A percentile compares a stretch with the other conserved stretches of the same genome.
Conservation (phyloP, 1,139 yeast species). For the Geotrichum histeridarum region DNA sequence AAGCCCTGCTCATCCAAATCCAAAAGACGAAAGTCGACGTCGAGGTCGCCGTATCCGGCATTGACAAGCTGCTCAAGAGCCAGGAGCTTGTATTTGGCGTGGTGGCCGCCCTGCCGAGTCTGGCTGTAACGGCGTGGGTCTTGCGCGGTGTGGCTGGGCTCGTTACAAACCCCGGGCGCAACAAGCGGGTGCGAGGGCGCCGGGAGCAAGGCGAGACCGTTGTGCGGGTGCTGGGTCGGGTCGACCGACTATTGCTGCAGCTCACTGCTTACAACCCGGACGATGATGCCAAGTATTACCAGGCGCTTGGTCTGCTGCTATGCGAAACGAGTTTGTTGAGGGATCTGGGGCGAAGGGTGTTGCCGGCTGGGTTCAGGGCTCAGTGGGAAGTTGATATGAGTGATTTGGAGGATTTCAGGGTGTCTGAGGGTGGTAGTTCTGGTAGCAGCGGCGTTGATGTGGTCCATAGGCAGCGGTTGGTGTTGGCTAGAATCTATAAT, state of each 20-base stretch:
- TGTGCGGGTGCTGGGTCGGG: slow-evolving; percentile 30
- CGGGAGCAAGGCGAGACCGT: slow-evolving; percentile 35
- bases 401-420: slow-evolving; percentile 15
- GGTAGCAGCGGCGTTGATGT: slow-evolving; percentile 2
- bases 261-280: neutral
- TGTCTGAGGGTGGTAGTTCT: neutral
- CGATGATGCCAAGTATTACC: slow-evolving; percentile 39
- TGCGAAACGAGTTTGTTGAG: slow-evolving; percentile 24
- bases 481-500: slow-evolving; percentile 13
- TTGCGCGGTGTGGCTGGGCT: slow-evolving; percentile 43
- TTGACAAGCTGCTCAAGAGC: slow-evolving; percentile 79
- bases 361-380: slow-evolving; percentile 12
- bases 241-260: slow-evolving; percentile 21
- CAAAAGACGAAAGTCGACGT: slow-evolving; percentile 97
- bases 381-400: slow-evolving; percentile 19
- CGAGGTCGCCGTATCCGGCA: slow-evolving; percentile 81
- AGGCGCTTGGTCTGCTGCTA: slow-evolving; percentile 27
- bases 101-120: slow-evolving; percentile 75
- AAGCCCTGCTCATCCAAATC: slow-evolving; percentile 77
- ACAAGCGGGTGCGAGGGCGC: slow-evolving; percentile 24
- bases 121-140: slow-evolving; percentile 30
- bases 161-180: slow-evolving; percentile 38
- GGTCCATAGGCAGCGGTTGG: slow-evolving; percentile 9
- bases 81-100: slow-evolving; percentile 91
- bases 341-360: slow-evolving; percentile 15